These are phyloP conservation scores for Euphorbia pulcherrima DNA, from an alignment of 345 rosid genomes.

Conservation along the genomic window DNA sequence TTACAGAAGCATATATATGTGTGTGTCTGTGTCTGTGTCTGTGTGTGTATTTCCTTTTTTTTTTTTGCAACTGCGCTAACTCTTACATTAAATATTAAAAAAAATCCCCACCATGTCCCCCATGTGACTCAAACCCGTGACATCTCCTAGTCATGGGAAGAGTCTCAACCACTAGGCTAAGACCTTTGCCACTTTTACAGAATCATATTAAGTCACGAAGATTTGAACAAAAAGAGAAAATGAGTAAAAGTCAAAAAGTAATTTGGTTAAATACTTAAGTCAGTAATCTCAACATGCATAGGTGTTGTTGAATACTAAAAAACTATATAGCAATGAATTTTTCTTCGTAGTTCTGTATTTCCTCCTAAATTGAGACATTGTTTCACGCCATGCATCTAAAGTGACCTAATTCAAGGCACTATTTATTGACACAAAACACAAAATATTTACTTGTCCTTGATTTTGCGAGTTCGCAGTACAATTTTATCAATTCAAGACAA, in stretches of 20 bases:
- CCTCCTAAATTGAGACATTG: neutral
- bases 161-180: too few species aligned
- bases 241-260: neutral
- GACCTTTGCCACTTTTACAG: neutral
- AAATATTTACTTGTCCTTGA: neutral
- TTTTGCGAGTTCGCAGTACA: neutral
- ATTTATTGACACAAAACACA: neutral
- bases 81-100: too few species aligned
- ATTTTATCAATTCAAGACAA: neutral
- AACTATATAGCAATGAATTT: neutral
- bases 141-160: too few species aligned
- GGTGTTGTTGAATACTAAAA: neutral
- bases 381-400: neutral
- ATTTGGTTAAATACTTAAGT: neutral
- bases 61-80: too few species aligned
- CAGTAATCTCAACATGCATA: neutral
- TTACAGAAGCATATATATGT: neutral
- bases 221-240: neutral
- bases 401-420: constrained; percentile 6
- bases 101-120: too few species aligned
- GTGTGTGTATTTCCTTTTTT: too few species aligned
- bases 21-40: too few species aligned
- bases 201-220: neutral
- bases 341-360: neutral
- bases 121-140: too few species aligned